Conservation (phyloP, 352 stramenopile genomes). For the Thalassiosira mediterranea region DNA sequence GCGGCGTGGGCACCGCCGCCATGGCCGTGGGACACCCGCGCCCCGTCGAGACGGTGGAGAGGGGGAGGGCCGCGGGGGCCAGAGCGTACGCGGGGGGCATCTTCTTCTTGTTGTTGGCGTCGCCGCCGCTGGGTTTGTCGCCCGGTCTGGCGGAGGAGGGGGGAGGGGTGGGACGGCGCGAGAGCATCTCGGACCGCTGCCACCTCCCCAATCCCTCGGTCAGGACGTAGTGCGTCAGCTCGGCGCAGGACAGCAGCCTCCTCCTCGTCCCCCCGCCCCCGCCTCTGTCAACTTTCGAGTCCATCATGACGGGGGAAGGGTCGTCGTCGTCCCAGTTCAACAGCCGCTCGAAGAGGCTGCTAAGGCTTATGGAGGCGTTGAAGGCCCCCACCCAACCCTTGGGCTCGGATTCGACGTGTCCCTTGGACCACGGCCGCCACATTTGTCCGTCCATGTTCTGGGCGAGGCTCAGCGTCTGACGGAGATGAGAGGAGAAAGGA, state of each 20-base stretch:
- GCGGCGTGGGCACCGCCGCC: constrained; percentile 66
- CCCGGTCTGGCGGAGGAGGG: too few relatives aligned
- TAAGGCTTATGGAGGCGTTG: constrained; percentile 86
- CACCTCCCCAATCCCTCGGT: constrained; percentile 59
- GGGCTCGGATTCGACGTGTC: constrained; percentile 83
- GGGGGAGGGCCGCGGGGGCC: constrained; percentile 65
- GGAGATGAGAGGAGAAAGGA: neutral
- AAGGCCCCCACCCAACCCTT: constrained; percentile 87
- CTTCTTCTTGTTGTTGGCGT: too few relatives aligned
- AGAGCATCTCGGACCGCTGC: constrained; percentile 68
- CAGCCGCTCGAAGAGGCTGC: constrained; percentile 84
- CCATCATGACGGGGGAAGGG: constrained; percentile 44
- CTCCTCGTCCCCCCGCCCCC: neutral
- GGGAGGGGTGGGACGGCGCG: constrained; percentile 54
- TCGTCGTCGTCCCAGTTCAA: constrained; percentile 80
- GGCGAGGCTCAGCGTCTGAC: constrained; percentile 57
- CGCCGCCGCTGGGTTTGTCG: too few relatives aligned
- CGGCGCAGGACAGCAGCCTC: constrained; percentile 56
- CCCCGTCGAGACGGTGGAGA: constrained; percentile 66
- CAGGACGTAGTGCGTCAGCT: constrained; percentile 69
- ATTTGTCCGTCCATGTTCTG: constrained; percentile 85
- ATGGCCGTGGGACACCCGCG: constrained; percentile 64
- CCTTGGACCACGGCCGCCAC: constrained; percentile 68
- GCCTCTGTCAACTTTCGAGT: too few relatives aligned
- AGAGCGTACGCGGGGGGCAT: constrained; percentile 27